These are phyloP conservation scores for Pulveroboletus sp. DNA, from an alignment of 768 basidiomycete species.

Conservation along the genomic window DNA sequence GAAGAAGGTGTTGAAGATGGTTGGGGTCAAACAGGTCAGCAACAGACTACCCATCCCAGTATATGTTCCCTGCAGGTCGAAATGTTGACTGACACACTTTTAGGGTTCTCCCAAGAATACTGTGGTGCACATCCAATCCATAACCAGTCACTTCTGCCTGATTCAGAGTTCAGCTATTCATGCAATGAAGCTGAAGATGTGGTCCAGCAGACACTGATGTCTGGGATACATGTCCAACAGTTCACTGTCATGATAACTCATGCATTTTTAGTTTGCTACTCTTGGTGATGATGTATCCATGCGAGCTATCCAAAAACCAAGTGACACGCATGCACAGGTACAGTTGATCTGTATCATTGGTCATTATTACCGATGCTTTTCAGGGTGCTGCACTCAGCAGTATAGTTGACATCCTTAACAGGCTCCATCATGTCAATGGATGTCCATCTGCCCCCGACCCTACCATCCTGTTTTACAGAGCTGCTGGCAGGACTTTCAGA, in stretches of 20 bases:
- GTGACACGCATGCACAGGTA: too few species aligned
- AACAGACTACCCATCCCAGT: neutral
- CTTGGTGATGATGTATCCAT: too few species aligned
- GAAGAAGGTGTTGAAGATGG: neutral
- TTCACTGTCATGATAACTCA: too few species aligned
- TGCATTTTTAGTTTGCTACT: too few species aligned
- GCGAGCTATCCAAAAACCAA: neutral
- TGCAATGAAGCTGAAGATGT: neutral
- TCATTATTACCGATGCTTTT: too few species aligned
- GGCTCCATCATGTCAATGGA: neutral
- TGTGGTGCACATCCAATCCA: too few species aligned
- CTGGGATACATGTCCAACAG: too few species aligned
- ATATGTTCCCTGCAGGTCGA: neutral
- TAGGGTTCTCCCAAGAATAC: neutral
- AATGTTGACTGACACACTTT: neutral
- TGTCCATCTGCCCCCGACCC: neutral
- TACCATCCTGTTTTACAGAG: too few species aligned
- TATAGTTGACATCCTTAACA: neutral
- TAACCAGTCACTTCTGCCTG: neutral
- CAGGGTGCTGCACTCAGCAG: too few species aligned
- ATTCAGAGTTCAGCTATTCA: neutral
- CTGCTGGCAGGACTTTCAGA: too few species aligned
- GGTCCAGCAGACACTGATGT: too few species aligned
- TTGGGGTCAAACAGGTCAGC: neutral
- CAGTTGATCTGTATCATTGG: too few species aligned